Conservation (phyloP, 1,284 basidiomycete genomes). For the Cryptococcus hybrid region DNA sequence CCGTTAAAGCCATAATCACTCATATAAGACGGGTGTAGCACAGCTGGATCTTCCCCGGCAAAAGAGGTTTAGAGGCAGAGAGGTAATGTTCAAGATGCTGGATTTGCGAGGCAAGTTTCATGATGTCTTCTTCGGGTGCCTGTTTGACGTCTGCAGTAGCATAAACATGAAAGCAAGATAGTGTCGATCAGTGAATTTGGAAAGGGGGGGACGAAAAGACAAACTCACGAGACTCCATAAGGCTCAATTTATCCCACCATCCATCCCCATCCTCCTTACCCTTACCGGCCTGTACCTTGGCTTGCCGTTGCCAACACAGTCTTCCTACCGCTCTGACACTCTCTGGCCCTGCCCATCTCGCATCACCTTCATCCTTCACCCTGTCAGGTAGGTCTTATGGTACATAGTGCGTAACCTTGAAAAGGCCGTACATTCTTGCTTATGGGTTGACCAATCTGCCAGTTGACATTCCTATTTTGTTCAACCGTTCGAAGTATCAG, state of each 20-base stretch:
- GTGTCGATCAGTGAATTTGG: not conserved
- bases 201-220: not conserved
- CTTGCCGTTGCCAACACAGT: conserved; percentile 60
- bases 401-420: conserved; percentile 41
- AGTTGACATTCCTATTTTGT: conserved; percentile 66
- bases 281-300: not conserved
- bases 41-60: conserved; percentile 5
- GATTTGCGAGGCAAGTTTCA: conserved; percentile 36
- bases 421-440: conserved; percentile 70
- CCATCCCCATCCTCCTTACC: not conserved
- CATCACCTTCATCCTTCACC: conserved; percentile 55
- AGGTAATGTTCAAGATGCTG: conserved; percentile 44
- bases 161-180: not conserved
- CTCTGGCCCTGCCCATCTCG: conserved; percentile 49
- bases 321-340: conserved; percentile 73
- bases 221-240: conserved; percentile 73
- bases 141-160: conserved; percentile 9
- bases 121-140: conserved; percentile 16
- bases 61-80: conserved; percentile 15
- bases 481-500: not conserved
- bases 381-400: conserved; percentile 13
- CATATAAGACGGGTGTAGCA: conserved; percentile 36
- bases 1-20: conserved; percentile 34
- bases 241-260: conserved; percentile 47
- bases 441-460: conserved; percentile 72